Percentiles rank a stretch among this genome's conserved stretches.
phyloP scores from a whole-genome alignment of 192 early-diverging fungal genomes.

The Pilobolus umbonatus region DNA sequence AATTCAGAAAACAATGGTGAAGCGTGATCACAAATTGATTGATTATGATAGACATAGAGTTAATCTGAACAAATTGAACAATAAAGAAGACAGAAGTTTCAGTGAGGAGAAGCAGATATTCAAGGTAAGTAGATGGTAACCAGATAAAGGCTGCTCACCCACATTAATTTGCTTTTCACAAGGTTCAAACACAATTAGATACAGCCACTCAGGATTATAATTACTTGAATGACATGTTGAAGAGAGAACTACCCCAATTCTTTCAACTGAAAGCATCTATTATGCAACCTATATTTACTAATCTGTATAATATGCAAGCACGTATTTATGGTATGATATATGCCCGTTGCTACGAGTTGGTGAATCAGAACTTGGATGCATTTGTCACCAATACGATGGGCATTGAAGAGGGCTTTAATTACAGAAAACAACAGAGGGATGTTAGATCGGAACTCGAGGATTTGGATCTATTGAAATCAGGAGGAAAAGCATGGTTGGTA shows the following conservation, averaged over 20 bases:
- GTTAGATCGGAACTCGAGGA: slow-evolving; percentile 26
- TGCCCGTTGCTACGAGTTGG: slow-evolving; percentile 49
- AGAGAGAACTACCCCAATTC: slow-evolving; percentile 72
- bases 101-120: slow-evolving; percentile 64
- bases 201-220: slow-evolving; percentile 83
- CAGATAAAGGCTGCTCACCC: neutral
- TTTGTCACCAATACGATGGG: slow-evolving; percentile 26
- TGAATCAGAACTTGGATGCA: slow-evolving; percentile 23
- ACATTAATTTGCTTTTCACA: neutral
- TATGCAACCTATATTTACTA: slow-evolving; percentile 83
- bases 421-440: slow-evolving; percentile 16
- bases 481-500: slow-evolving; percentile 32
- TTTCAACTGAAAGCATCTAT: slow-evolving; percentile 67
- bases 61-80: slow-evolving; percentile 71
- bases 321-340: slow-evolving; percentile 69
- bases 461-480: slow-evolving; percentile 26
- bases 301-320: slow-evolving; percentile 80
- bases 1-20: slow-evolving; percentile 79
- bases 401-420: slow-evolving; percentile 25
- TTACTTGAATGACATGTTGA: slow-evolving; percentile 75
- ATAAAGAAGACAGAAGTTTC: slow-evolving; percentile 58
- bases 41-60: slow-evolving; percentile 87
- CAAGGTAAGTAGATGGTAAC: slow-evolving; percentile 39
- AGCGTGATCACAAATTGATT: slow-evolving; percentile 86
- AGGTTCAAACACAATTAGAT: slow-evolving; percentile 67